Conservation (phyloP, 140 eudicot genomes). For the Oenanthe javanica region DNA sequence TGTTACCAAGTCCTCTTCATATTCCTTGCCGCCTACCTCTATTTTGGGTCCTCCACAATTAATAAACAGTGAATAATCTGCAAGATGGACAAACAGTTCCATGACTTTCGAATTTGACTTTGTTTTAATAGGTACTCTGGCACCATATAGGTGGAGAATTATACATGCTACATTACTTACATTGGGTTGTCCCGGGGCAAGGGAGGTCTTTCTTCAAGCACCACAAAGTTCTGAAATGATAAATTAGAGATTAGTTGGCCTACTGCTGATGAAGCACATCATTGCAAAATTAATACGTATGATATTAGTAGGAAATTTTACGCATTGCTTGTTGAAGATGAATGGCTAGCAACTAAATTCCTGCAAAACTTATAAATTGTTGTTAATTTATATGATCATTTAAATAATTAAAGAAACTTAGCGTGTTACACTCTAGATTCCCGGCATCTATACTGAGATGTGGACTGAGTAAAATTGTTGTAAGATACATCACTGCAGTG, state of each 20-base stretch:
- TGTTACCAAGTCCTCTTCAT: conserved; percentile 23
- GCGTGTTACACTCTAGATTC: conserved; percentile 18
- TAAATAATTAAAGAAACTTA: not conserved
- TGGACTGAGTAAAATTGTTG: conserved; percentile 30
- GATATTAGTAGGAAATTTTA: conserved; percentile 13
- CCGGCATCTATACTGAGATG: conserved; percentile 18
- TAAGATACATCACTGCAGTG: conserved; percentile 44
- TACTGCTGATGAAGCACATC: not conserved
- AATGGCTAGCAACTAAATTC: conserved; percentile 31
- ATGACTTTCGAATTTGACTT: not conserved
- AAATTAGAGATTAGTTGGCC: not conserved
- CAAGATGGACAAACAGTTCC: not conserved
- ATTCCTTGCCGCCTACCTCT: conserved; percentile 21
- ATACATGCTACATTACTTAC: conserved; percentile 13
- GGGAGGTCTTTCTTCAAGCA: conserved; percentile 39
- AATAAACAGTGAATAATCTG: conserved; percentile 35
- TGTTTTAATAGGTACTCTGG: not conserved
- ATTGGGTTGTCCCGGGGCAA: conserved; percentile 24
- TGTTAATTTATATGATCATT: not conserved
- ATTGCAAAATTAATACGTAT: not conserved
- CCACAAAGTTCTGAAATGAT: conserved; percentile 26
- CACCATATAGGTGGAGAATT: not conserved
- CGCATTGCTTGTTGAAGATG: conserved; percentile 24
- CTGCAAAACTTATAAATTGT: conserved; percentile 12
- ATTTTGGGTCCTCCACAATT: conserved; percentile 43